Conservation (phyloP, 1,284 basidiomycete genomes). For the Boletellus sp. region DNA sequence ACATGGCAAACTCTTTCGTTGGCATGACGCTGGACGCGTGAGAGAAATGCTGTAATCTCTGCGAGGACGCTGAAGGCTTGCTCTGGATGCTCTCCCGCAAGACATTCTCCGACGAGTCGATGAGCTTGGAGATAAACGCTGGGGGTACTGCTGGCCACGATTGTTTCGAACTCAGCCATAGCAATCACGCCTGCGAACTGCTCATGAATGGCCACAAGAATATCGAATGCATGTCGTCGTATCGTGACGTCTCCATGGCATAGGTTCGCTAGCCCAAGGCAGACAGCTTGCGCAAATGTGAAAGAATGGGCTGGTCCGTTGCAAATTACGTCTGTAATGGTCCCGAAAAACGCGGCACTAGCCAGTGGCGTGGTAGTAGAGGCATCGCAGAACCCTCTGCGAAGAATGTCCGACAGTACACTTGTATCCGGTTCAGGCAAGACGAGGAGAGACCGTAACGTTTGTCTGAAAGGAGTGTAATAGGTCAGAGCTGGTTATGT, state of each 20-base stretch:
- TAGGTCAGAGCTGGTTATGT: slow-evolving; percentile 9
- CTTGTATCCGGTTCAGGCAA: slow-evolving; percentile 56
- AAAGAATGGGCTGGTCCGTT: slow-evolving; percentile 57
- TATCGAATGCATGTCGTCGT: slow-evolving; percentile 75
- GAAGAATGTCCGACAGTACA: slow-evolving; percentile 70
- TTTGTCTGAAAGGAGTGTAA: slow-evolving; percentile 52
- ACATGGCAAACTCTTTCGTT: slow-evolving; percentile 49
- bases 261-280: slow-evolving; percentile 81
- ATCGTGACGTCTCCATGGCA: slow-evolving; percentile 69
- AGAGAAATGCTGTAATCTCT: slow-evolving; percentile 74
- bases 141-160: slow-evolving; percentile 71
- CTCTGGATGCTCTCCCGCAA: slow-evolving; percentile 78
- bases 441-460: slow-evolving; percentile 68
- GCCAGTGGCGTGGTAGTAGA: slow-evolving; percentile 39
- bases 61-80: slow-evolving; percentile 68
- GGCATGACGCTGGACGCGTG: slow-evolving; percentile 58
- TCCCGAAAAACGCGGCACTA: slow-evolving; percentile 70
- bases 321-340: slow-evolving; percentile 73
- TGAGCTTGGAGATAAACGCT: slow-evolving; percentile 83
- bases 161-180: slow-evolving; percentile 71
- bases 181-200: slow-evolving; percentile 58
- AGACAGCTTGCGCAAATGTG: slow-evolving; percentile 74
- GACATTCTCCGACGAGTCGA: slow-evolving; percentile 69
- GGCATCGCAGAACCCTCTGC: slow-evolving; percentile 66
- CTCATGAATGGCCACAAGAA: slow-evolving; percentile 73